Percentiles rank a stretch among this genome's conserved stretches.
Conservation (phyloP, 768 basidiomycete genomes). For the Amanita inopinata region DNA sequence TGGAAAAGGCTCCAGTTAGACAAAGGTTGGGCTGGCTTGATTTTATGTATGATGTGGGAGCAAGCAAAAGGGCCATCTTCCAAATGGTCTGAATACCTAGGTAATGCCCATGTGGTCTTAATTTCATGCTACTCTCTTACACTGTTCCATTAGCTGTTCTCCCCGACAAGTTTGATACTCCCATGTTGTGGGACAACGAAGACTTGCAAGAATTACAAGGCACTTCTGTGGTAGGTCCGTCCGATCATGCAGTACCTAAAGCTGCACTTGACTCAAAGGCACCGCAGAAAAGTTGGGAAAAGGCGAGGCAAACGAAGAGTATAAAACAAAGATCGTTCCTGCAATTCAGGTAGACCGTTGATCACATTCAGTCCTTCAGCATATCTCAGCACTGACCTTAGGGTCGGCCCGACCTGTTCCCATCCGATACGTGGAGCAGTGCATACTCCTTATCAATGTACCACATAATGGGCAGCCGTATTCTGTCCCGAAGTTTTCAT, state of each 20-base stretch:
- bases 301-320: slow-evolving; percentile 71
- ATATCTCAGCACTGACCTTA: slow-evolving; percentile 20
- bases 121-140: slow-evolving; percentile 3
- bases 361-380: not conserved
- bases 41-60: slow-evolving; percentile 97
- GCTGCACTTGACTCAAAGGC: slow-evolving; percentile 3
- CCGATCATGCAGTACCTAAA: slow-evolving; percentile 8
- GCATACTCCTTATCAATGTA: slow-evolving; percentile 66
- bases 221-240: slow-evolving; percentile 79
- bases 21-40: slow-evolving; percentile 78
- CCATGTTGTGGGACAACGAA: slow-evolving; percentile 85
- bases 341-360: slow-evolving; percentile 49
- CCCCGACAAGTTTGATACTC: slow-evolving; percentile 71
- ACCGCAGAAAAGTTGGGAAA: slow-evolving; percentile 76
- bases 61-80: slow-evolving; percentile 50
- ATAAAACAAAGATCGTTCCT: slow-evolving; percentile 54
- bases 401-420: slow-evolving; percentile 70
- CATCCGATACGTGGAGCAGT: slow-evolving; percentile 27
- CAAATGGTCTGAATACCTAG: slow-evolving; percentile 64
- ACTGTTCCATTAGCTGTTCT: slow-evolving; percentile 39
- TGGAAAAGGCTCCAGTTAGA: slow-evolving; percentile 59
- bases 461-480: slow-evolving; percentile 85
- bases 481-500: slow-evolving; percentile 87
- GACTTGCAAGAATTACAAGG: slow-evolving; percentile 72
- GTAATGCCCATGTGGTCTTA: slow-evolving; percentile 24